phyloP scores from a whole-genome alignment of 2,329 filamentous ascomycete species.

The Ramularia endophylla region DNA sequence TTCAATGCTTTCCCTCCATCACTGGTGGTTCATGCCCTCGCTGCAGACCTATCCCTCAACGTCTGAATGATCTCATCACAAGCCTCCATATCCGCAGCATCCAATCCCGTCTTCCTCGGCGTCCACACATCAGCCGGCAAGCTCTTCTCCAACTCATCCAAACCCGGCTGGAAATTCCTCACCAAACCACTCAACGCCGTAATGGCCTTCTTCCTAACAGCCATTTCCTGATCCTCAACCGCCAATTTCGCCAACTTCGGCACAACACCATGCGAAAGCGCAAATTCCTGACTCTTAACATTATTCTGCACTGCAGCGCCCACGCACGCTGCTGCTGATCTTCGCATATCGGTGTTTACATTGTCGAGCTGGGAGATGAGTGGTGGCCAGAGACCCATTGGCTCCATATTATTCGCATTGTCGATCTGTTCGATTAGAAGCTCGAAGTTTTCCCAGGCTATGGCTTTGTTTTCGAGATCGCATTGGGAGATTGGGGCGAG shows the following conservation, averaged over 20 bases:
- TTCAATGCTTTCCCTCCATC: too few relatives aligned
- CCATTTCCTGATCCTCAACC: constrained; percentile 52
- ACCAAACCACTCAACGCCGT: constrained; percentile 81
- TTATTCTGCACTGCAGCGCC: constrained; percentile 98
- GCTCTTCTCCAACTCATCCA: constrained; percentile 60
- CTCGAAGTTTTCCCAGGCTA: constrained; percentile 92
- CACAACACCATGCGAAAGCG: constrained; percentile 58
- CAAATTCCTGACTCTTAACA: constrained; percentile 69
- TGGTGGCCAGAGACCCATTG: constrained; percentile 73
- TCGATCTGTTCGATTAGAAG: constrained; percentile 88
- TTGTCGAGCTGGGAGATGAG: constrained; percentile 65
- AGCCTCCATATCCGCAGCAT: constrained; percentile 80
- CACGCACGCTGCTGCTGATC: constrained; percentile 89
- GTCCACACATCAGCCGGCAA: constrained; percentile 57
- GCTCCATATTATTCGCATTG: constrained; percentile 91
- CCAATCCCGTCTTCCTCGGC: constrained; percentile 52
- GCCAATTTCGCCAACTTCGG: constrained; percentile 62
- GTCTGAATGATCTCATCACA: constrained; percentile 52
- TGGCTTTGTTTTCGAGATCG: constrained; percentile 67
- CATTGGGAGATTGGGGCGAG: constrained; percentile 49
- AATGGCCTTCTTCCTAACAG: constrained; percentile 77
- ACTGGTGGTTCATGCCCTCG: neutral
- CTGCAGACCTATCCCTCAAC: constrained; percentile 25
- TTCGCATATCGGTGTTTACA: constrained; percentile 65
- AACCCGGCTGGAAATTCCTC: constrained; percentile 79